Evolutionary conservation across 2,329 filamentous ascomycete genomes (phyloP).

Genomic region (Trichoderma breve): DNA sequence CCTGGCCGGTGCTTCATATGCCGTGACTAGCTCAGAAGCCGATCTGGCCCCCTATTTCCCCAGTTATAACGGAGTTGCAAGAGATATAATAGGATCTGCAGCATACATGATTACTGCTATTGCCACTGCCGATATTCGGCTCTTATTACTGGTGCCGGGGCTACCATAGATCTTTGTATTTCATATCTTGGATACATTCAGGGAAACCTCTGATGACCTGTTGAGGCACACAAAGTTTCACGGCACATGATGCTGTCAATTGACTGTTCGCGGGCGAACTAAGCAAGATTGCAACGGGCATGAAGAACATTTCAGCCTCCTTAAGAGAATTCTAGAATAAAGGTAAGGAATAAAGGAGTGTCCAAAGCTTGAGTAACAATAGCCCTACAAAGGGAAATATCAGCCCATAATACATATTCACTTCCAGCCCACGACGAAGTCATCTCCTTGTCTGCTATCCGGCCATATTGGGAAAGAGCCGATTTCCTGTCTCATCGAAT

Average conservation of each 20-base stretch:
- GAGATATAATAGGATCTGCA: neutral
- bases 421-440: neutral
- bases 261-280: neutral
- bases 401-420: neutral
- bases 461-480: neutral
- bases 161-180: neutral
- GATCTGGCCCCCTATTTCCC: neutral
- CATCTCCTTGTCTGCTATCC: neutral
- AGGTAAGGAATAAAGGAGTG: neutral
- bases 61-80: neutral
- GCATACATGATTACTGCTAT: neutral
- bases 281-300: neutral
- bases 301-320: neutral
- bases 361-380: neutral
- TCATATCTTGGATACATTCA: neutral
- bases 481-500: neutral
- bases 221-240: neutral
- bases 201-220: neutral
- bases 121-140: neutral
- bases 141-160: neutral
- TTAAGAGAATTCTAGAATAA: neutral
- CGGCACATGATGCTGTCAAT: neutral
- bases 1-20: neutral
- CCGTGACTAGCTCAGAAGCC: neutral
- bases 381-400: neutral